Conservation (phyloP, 495 filamentous ascomycete genomes). For the Tuber microsphaerosporum region DNA sequence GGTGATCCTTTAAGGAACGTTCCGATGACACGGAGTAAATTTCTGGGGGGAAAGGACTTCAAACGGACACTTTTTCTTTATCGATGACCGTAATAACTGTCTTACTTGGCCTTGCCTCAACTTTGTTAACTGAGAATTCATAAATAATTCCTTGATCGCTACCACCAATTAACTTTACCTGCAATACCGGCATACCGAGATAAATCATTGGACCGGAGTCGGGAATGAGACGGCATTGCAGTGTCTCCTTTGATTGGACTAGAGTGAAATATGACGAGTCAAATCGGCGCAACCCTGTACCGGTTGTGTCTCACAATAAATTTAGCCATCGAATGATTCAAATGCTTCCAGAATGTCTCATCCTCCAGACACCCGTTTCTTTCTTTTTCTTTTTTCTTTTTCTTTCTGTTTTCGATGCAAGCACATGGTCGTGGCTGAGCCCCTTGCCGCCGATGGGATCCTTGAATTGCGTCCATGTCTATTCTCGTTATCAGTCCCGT, state of each 20-base stretch:
- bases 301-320: constrained; percentile 9
- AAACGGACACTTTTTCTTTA: not conserved
- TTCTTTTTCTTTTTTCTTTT: constrained; percentile 8
- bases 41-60: not conserved
- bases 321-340: constrained; percentile 10
- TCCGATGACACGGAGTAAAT: not conserved
- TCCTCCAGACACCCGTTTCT: constrained; percentile 12
- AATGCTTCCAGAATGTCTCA: constrained; percentile 5
- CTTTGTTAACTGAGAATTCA: not conserved
- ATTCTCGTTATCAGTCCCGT: constrained; percentile 20
- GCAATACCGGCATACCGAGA: not conserved
- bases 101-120: not conserved
- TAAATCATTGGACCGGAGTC: constrained; percentile 3
- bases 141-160: not conserved
- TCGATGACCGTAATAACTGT: not conserved
- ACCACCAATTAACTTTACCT: not conserved
- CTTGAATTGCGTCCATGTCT: constrained; percentile 10
- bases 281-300: not conserved
- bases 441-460: constrained; percentile 9
- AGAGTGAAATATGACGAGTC: constrained; percentile 11
- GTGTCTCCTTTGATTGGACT: constrained; percentile 17
- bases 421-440: constrained; percentile 16
- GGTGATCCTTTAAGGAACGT: not conserved
- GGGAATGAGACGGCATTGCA: not conserved
- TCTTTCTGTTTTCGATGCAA: constrained; percentile 8